A percentile compares a stretch with the other conserved stretches of the same genome.
These are phyloP conservation scores for Colletotrichum siamense DNA, from an alignment of 2,329 filamentous ascomycete species.

Conservation along the genomic window DNA sequence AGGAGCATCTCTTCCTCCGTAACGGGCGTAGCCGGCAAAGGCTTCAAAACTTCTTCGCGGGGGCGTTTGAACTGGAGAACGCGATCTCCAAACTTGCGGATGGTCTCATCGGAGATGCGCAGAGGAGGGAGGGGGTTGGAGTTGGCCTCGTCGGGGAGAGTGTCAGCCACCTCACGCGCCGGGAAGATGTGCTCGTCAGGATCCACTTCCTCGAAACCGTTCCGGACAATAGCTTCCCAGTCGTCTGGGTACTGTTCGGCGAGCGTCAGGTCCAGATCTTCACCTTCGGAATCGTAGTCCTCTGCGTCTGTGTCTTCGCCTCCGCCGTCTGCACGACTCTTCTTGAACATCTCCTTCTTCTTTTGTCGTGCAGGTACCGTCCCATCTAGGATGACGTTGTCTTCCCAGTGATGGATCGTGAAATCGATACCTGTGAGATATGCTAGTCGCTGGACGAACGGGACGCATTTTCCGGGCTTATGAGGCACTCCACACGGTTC, in stretches of 20 bases:
- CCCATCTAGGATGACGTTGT: not conserved
- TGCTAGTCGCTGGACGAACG: not conserved
- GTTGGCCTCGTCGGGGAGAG: not conserved
- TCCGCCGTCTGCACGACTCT: not conserved
- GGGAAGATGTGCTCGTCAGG: not conserved
- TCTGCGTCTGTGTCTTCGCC: not conserved
- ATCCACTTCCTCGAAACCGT: not conserved
- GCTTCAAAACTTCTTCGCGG: not conserved
- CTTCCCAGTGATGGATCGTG: not conserved
- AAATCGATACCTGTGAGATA: not conserved
- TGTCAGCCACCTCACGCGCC: not conserved
- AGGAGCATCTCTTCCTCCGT: not conserved
- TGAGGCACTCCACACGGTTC: not conserved
- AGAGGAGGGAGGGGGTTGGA: not conserved
- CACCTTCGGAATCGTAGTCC: not conserved
- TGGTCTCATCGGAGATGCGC: not conserved
- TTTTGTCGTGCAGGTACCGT: not conserved
- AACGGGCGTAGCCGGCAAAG: not conserved
- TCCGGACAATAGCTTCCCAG: rapidly evolving
- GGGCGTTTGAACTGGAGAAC: not conserved
- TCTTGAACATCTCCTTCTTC: not conserved
- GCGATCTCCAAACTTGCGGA: not conserved
- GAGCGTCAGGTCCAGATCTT: not conserved
- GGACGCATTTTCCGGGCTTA: not conserved
- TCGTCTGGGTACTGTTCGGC: not conserved